Evolutionary conservation across 441 rosid species (phyloP).

Genomic region (Biscutella auriculata): DNA sequence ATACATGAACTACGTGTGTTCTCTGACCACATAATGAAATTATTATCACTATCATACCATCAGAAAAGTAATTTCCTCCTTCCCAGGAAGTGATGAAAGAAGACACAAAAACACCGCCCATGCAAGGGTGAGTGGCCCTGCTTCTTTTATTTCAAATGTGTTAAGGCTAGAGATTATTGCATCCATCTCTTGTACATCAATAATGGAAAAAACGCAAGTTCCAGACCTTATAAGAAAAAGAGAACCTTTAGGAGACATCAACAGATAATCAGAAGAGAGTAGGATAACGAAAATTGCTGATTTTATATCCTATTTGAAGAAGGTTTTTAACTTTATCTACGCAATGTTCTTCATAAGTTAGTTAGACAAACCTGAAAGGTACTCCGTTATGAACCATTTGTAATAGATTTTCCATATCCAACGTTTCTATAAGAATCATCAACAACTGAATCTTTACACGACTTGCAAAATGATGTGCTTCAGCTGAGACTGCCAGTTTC

Average conservation of each 20-base stretch:
- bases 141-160: slow-evolving; percentile 57
- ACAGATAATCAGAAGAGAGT: slow-evolving; percentile 1
- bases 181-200: slow-evolving; percentile 89
- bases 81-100: slow-evolving; percentile 63
- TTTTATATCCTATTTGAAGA: not conserved
- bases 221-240: slow-evolving; percentile 47
- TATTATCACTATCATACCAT: slow-evolving; percentile 38
- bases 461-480: slow-evolving; percentile 50
- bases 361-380: slow-evolving; percentile 62
- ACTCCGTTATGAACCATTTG: slow-evolving; percentile 76
- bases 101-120: slow-evolving; percentile 97
- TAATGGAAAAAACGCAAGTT: slow-evolving; percentile 41
- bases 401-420: slow-evolving; percentile 81
- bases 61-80: slow-evolving; percentile 51
- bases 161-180: slow-evolving; percentile 57
- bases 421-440: slow-evolving; percentile 71
- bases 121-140: slow-evolving; percentile 66
- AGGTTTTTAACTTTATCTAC: not conserved
- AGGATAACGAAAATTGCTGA: not conserved
- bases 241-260: slow-evolving; percentile 9
- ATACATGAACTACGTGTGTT: slow-evolving; percentile 1
- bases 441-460: slow-evolving; percentile 65
- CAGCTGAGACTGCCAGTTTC: slow-evolving; percentile 63
- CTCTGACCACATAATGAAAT: slow-evolving; percentile 13
- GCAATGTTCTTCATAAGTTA: slow-evolving; percentile 2